These are phyloP conservation scores for Epithemia pelagica DNA, from an alignment of 108 stramenopile genomes.

Conservation along the genomic window DNA sequence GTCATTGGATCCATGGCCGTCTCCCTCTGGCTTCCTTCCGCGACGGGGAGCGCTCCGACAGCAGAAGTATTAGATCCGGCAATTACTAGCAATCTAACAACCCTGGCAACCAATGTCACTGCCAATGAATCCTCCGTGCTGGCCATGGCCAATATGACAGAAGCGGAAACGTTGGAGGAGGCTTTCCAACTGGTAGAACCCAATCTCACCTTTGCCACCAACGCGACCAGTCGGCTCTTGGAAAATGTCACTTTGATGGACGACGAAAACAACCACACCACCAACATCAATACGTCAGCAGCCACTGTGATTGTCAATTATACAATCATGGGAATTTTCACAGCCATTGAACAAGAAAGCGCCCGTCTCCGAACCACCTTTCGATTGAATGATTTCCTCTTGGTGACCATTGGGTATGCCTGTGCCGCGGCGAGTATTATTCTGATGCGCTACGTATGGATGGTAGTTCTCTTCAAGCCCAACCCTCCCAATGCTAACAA, in stretches of 20 bases:
- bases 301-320: conserved; percentile 1
- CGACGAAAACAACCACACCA: no score
- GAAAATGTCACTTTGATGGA: no score
- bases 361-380: conserved; percentile 33
- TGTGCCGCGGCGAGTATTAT: conserved; percentile 38
- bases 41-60: no score
- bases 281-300: no score
- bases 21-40: conserved; percentile 10
- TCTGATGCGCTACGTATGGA: not conserved
- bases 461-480: not conserved
- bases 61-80: conserved; percentile 5
- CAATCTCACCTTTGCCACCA: conserved; percentile 2
- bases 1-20: conserved; percentile 44
- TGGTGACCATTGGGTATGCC: conserved; percentile 45
- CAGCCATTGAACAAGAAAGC: conserved; percentile 23
- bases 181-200: no score
- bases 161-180: not conserved
- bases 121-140: not conserved
- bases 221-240: conserved; percentile 7
- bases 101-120: conserved; percentile 5
- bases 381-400: conserved; percentile 44
- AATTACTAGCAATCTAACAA: conserved; percentile 11
- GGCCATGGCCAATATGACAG: not conserved
- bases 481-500: not conserved
- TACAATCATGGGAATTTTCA: conserved; percentile 9